A percentile compares a stretch with the other conserved stretches of the same genome.
Evolutionary conservation across 1,284 basidiomycete genomes (phyloP).

Genomic region (Naganishia liquefaciens): DNA sequence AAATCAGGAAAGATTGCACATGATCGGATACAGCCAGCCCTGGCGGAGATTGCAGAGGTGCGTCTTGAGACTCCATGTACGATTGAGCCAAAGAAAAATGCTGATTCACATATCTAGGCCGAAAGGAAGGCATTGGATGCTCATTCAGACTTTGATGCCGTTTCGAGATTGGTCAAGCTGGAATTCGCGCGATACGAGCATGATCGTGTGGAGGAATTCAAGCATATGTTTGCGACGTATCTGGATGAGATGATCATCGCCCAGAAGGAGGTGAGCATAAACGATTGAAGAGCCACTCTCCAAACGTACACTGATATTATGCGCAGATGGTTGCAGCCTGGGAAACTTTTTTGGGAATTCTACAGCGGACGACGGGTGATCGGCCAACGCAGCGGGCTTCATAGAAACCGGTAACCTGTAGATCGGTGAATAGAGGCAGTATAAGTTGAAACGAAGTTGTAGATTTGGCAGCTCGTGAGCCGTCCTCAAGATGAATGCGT

Average conservation of each 20-base stretch:
- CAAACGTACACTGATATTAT: neutral
- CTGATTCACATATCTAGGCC: constrained; percentile 58
- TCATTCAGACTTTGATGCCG: constrained; percentile 82
- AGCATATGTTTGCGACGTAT: constrained; percentile 45
- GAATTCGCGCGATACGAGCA: constrained; percentile 93
- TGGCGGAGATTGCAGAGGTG: constrained; percentile 78
- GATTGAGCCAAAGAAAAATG: neutral
- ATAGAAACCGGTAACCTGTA: neutral
- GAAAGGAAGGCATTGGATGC: constrained; percentile 78
- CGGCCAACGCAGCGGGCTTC: constrained; percentile 21
- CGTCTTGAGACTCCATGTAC: constrained; percentile 35
- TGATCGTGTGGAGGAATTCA: constrained; percentile 72
- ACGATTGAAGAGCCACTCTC: neutral
- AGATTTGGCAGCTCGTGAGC: neutral
- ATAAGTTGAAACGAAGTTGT: constrained; percentile 8
- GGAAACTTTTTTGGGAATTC: constrained; percentile 11
- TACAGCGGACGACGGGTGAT: constrained; percentile 18
- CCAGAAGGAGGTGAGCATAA: constrained; percentile 42
- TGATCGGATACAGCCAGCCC: constrained; percentile 66
- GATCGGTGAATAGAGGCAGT: too few species aligned
- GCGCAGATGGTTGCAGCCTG: constrained; percentile 19
- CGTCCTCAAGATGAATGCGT: too few species aligned
- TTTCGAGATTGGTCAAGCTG: constrained; percentile 79
- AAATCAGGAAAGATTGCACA: constrained; percentile 67
- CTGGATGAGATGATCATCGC: constrained; percentile 46